phyloP scores from a whole-genome alignment of 371 early-diverging fungal genomes.

The Lichtheimia hyalospora region DNA sequence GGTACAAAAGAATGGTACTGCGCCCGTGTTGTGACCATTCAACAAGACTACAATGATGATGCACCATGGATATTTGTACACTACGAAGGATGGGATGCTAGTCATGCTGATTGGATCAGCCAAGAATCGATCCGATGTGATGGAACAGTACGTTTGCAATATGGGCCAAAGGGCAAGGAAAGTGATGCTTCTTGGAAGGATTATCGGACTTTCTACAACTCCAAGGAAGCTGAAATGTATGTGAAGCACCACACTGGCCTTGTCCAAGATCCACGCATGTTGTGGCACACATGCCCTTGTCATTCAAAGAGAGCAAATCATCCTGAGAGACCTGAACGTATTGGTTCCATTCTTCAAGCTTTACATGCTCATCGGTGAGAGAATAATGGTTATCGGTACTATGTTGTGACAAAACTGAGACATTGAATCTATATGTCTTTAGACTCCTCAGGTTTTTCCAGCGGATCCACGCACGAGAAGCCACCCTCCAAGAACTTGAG shows the following conservation, averaged over 20 bases:
- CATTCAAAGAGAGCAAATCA: constrained; percentile 57
- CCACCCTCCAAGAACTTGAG: constrained; percentile 50
- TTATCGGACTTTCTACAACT: constrained; percentile 56
- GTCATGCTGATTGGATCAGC: constrained; percentile 63
- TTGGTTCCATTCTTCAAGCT: constrained; percentile 39
- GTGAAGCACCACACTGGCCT: constrained; percentile 60
- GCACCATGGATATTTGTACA: constrained; percentile 45
- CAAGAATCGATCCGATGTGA: constrained; percentile 21
- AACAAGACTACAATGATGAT: constrained; percentile 8
- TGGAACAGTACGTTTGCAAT: constrained; percentile 20
- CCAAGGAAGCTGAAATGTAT: constrained; percentile 35
- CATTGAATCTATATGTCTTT: background rate
- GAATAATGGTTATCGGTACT: background rate
- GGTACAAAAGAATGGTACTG: constrained; percentile 39
- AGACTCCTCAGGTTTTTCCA: constrained; percentile 54
- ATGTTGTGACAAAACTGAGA: background rate
- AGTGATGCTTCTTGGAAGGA: constrained; percentile 52
- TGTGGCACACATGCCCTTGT: constrained; percentile 60
- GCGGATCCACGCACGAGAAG: constrained; percentile 54
- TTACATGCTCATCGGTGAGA: constrained; percentile 40
- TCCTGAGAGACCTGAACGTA: constrained; percentile 66
- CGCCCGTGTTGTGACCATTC: constrained; percentile 39
- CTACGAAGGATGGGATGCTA: constrained; percentile 63
- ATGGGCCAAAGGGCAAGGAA: constrained; percentile 56
- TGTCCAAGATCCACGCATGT: constrained; percentile 59